A percentile compares a stretch with the other conserved stretches of the same genome.
Conservation (phyloP, 2,329 filamentous ascomycete genomes). For the Ascosphaera acerosa region DNA sequence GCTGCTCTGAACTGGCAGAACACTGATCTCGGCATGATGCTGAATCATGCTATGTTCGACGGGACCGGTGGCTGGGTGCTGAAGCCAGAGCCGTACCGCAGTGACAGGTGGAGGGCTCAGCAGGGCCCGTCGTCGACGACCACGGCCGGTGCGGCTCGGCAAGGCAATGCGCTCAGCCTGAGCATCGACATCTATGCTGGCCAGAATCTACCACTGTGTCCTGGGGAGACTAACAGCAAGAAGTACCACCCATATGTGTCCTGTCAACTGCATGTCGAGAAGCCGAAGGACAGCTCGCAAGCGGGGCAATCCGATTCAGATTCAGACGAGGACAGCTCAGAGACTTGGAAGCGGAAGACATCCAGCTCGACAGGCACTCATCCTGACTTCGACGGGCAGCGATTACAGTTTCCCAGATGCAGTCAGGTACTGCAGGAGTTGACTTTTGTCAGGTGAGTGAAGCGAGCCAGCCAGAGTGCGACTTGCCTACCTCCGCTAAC, state of each 20-base stretch:
- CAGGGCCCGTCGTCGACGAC: slow-evolving; percentile 7
- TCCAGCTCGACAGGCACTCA: slow-evolving; percentile 30
- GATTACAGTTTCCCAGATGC: slow-evolving; percentile 31
- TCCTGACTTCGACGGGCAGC: slow-evolving; percentile 36
- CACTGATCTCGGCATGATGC: slow-evolving; percentile 81
- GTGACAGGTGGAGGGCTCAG: slow-evolving; percentile 6
- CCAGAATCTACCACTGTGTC: slow-evolving; percentile 46
- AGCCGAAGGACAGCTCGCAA: slow-evolving; percentile 23
- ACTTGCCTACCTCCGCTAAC: slow-evolving; percentile 1
- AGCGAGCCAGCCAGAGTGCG: not conserved
- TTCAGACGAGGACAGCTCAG: slow-evolving; percentile 25
- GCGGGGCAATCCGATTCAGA: slow-evolving; percentile 24
- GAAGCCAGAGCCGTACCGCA: slow-evolving; percentile 53
- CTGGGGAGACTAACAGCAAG: slow-evolving; percentile 25
- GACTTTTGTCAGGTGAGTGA: slow-evolving; percentile 44
- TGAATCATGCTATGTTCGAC: slow-evolving; percentile 79
- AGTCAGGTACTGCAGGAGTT: slow-evolving; percentile 39
- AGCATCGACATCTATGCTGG: slow-evolving; percentile 50
- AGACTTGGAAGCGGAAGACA: slow-evolving; percentile 33
- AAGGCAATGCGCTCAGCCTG: slow-evolving; percentile 29
- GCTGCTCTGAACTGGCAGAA: slow-evolving; percentile 89
- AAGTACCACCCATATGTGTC: slow-evolving; percentile 51
- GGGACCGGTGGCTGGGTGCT: slow-evolving; percentile 61
- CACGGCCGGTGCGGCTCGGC: slow-evolving; percentile 10
- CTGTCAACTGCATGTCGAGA: slow-evolving; percentile 60